Conservation (phyloP, 352 stramenopile genomes). For the Thalassiosira hispida region DNA sequence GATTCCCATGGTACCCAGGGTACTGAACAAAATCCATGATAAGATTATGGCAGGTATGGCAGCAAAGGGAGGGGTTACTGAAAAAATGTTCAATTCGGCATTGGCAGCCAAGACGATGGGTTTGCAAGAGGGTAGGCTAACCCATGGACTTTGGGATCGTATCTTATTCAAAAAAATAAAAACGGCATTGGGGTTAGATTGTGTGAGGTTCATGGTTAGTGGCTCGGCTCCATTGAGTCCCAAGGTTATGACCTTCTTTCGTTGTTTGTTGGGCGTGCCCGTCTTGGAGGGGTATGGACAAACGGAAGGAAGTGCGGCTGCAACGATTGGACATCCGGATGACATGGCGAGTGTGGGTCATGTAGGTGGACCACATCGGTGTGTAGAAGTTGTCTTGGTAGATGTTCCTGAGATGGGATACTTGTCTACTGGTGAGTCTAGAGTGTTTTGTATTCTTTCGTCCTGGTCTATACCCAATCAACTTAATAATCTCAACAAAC, state of each 20-base stretch:
- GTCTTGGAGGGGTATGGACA: slow-evolving; percentile 95
- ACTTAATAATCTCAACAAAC: not conserved
- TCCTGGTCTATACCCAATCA: not conserved
- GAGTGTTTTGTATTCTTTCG: slow-evolving; percentile 74
- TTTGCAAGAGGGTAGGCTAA: slow-evolving; percentile 77
- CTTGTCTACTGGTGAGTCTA: slow-evolving; percentile 72
- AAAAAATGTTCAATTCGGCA: slow-evolving; percentile 89
- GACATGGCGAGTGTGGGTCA: slow-evolving; percentile 89
- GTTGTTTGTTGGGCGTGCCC: slow-evolving; percentile 90
- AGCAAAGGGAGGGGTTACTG: slow-evolving; percentile 87
- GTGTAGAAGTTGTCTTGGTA: slow-evolving; percentile 91
- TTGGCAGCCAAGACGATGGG: slow-evolving; percentile 85
- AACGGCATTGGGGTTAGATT: slow-evolving; percentile 89
- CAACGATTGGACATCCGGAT: slow-evolving; percentile 84
- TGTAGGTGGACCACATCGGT: slow-evolving; percentile 90
- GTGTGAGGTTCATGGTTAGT: slow-evolving; percentile 88
- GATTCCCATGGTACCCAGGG: slow-evolving; percentile 91
- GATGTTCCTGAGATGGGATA: slow-evolving; percentile 98
- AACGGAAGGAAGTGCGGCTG: slow-evolving; percentile 91
- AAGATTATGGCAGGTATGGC: slow-evolving; percentile 84
- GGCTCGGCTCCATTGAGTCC: slow-evolving; percentile 92
- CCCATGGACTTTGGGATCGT: slow-evolving; percentile 91
- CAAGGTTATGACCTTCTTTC: slow-evolving; percentile 94
- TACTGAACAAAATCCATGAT: slow-evolving; percentile 97
- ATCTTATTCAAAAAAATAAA: slow-evolving; percentile 96